Conservation (phyloP, 768 basidiomycete species). For the Suillus luteus region DNA sequence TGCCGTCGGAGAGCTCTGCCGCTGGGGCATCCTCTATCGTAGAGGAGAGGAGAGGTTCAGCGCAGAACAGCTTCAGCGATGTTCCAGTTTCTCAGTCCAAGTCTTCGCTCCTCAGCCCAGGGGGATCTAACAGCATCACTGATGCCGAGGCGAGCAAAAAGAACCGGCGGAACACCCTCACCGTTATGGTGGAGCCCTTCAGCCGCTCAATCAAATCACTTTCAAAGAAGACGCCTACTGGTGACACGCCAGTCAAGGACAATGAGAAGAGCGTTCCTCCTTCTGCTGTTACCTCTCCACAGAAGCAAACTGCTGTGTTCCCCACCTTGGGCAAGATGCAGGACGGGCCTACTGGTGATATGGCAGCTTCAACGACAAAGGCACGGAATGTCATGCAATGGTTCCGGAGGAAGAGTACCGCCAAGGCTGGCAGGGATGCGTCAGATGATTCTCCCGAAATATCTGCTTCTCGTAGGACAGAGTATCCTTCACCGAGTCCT, state of each 20-base stretch:
- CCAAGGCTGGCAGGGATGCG: constrained; percentile 32
- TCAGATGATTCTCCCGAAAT: constrained; percentile 23
- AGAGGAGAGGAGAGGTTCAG: constrained; percentile 22
- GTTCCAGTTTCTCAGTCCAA: constrained; percentile 34
- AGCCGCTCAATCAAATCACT: constrained; percentile 45
- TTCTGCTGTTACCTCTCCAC: constrained; percentile 33
- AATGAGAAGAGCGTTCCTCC: constrained; percentile 37
- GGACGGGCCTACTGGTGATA: constrained; percentile 33
- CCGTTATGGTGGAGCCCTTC: constrained; percentile 83
- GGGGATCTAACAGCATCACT: constrained; percentile 21
- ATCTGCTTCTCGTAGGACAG: constrained; percentile 21
- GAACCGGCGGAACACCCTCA: constrained; percentile 78
- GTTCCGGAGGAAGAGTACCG: constrained; percentile 81
- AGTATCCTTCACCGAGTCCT: constrained; percentile 32
- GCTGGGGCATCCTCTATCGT: constrained; percentile 22
- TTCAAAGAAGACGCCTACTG: constrained; percentile 37
- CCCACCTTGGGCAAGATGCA: constrained; percentile 27
- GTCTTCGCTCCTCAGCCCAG: constrained; percentile 40
- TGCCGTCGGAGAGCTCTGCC: constrained; percentile 44
- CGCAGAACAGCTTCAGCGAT: constrained; percentile 15
- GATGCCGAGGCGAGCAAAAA: constrained; percentile 49
- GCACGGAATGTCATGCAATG: constrained; percentile 98
- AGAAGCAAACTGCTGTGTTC: constrained; percentile 27
- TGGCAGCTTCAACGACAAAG: constrained; percentile 79
- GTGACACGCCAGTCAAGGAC: constrained; percentile 44